Evolutionary conservation across 2,329 filamentous ascomycete genomes (phyloP).

Genomic region (Pseudocercospora macadamiae): DNA sequence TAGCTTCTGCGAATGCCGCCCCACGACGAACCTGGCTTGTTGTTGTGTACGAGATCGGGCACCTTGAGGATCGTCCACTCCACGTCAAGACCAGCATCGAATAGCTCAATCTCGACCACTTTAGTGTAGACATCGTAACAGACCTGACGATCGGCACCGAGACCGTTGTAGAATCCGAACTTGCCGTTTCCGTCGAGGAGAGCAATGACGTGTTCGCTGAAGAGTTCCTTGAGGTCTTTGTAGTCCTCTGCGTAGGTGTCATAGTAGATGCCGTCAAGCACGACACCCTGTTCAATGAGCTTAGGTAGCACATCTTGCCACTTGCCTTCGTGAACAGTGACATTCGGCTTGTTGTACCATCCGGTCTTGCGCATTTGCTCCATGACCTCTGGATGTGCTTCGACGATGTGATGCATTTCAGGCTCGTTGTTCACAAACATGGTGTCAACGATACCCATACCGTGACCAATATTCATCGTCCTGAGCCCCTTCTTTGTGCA

Average conservation of each 20-base stretch:
- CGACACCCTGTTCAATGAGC: constrained; percentile 46
- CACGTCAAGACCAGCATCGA: constrained; percentile 85
- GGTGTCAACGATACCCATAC: constrained; percentile 56
- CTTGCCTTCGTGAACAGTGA: constrained; percentile 52
- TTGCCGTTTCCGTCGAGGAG: constrained; percentile 65
- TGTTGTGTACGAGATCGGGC: constrained; percentile 57
- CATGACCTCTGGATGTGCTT: constrained; percentile 55
- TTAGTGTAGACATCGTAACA: constrained; percentile 96
- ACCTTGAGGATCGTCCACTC: constrained; percentile 82
- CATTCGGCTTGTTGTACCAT: constrained; percentile 53
- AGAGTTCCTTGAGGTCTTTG: constrained; percentile 79
- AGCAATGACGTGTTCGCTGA: constrained; percentile 81
- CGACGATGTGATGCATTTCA: constrained; percentile 53
- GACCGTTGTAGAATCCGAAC: constrained; percentile 70
- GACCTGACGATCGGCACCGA: constrained; percentile 87
- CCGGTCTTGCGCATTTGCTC: constrained; percentile 50
- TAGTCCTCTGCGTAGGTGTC: constrained; percentile 98
- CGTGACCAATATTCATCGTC: constrained; percentile 55
- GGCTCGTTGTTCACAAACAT: constrained; percentile 51
- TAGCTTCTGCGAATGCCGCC: constrained; percentile 22
- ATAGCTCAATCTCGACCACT: constrained; percentile 84
- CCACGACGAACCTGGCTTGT: constrained; percentile 14
- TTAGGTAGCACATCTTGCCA: constrained; percentile 55
- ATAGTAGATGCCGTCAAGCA: constrained; percentile 73
- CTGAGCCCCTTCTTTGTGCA: constrained; percentile 44